Conservation (phyloP, 257 asterid genomes). For the Solanum peruvianum region DNA sequence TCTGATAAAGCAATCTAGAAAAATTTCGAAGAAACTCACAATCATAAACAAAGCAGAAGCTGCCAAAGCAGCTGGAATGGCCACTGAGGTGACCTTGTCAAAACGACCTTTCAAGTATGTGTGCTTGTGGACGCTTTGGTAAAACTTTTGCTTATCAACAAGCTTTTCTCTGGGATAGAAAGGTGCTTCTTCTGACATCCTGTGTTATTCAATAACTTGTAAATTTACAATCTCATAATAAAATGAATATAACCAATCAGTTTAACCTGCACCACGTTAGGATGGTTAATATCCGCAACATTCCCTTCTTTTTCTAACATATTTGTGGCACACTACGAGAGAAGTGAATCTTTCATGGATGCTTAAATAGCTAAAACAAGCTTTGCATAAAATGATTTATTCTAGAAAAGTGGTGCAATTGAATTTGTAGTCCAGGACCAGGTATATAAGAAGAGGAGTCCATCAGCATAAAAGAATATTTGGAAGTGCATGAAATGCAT, state of each 20-base stretch:
- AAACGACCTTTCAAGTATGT: slow-evolving; percentile 12
- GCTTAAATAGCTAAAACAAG: background rate
- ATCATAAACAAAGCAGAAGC: slow-evolving; percentile 3
- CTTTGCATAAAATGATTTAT: background rate
- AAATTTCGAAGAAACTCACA: slow-evolving; percentile 2
- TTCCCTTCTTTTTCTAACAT: background rate
- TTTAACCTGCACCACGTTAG: background rate
- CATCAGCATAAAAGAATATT: background rate
- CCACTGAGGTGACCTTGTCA: slow-evolving; percentile 16
- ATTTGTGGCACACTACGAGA: background rate
- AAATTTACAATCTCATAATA: background rate
- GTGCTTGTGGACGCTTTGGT: slow-evolving; percentile 9
- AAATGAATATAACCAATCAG: background rate
- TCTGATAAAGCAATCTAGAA: background rate
- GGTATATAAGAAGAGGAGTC: background rate
- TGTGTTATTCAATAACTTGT: background rate
- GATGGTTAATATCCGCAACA: background rate
- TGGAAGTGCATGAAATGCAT: background rate
- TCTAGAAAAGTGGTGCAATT: background rate
- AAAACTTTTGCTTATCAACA: slow-evolving; percentile 9
- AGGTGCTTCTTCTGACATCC: slow-evolving; percentile 16
- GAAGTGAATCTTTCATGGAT: background rate
- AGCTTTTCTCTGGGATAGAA: slow-evolving; percentile 14
- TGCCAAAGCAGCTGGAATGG: slow-evolving; percentile 19
- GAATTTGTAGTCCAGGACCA: background rate